phyloP scores from a whole-genome alignment of 768 basidiomycete genomes.

The Cubamyces lactineus region DNA sequence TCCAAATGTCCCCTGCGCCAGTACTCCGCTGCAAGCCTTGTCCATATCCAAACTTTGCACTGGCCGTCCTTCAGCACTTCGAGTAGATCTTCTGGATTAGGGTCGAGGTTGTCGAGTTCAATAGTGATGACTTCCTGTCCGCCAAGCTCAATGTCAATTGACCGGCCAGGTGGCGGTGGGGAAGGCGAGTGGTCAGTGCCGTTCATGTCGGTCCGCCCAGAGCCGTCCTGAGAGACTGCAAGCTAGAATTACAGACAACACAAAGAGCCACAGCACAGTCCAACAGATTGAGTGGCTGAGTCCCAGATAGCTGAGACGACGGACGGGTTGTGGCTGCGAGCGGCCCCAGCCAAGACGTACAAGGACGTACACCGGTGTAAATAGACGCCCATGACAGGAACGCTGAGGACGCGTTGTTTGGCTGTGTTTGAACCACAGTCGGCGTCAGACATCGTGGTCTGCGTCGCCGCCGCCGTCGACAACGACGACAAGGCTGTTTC shows the following conservation, averaged over 20 bases:
- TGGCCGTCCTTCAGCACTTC: conserved; percentile 73
- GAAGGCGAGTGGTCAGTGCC: conserved; percentile 10
- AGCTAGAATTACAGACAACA: not conserved
- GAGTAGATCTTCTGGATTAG: conserved; percentile 73
- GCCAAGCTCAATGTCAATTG: conserved; percentile 65
- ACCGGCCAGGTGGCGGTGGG: conserved; percentile 28
- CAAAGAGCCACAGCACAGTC: not conserved
- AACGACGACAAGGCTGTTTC: conserved; percentile 19
- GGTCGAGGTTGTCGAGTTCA: conserved; percentile 85
- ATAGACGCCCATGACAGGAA: conserved; percentile 3
- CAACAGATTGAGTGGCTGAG: not conserved
- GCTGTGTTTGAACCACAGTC: conserved; percentile 17
- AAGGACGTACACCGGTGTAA: not conserved
- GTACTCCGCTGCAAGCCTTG: conserved; percentile 84
- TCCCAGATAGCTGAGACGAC: not conserved
- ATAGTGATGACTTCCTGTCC: conserved; percentile 88
- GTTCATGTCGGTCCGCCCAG: conserved; percentile 13
- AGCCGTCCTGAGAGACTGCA: too few relatives aligned
- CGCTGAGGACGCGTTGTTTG: conserved; percentile 25
- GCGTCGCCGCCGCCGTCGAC: conserved; percentile 25
- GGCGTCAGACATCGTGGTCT: conserved; percentile 17
- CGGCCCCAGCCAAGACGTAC: not conserved
- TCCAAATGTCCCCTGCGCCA: conserved; percentile 78
- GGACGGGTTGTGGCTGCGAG: not conserved
- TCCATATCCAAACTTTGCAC: conserved; percentile 77